Base-by-base conservation (phyloP, 805 yeast species). In the Scheffersomyces ergatensis region DNA sequence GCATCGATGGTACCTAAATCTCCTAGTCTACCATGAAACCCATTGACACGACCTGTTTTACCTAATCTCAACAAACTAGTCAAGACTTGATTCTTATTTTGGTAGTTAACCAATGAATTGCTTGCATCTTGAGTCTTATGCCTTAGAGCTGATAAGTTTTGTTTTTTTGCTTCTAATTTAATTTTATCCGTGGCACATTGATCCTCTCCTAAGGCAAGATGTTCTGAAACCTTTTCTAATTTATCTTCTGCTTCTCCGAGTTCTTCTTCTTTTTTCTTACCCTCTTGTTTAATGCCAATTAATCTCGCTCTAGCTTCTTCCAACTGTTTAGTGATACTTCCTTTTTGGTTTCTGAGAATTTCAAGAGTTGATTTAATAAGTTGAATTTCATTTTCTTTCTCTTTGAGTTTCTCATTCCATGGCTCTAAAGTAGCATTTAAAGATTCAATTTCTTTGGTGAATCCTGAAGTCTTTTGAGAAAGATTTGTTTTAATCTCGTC, bases 1-100 rank as follows among this genome's bases (percentile, higher is more conserved):
- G 85, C 87, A 57, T 89, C 96, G 47, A 93, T 93, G 2, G 77
- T 74, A n/a, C 97, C 99, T 34, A 93, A 67, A 50, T 89, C 95
- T 14, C 99, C 99, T 13, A 93, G 66, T 46, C 97, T 72, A 0
- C 98, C 99, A 57, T 87, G 74, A 50, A 92, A 87, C 0, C 98
- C 99, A 5, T 68, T 67, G 18, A 95, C 77, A 51, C 96, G 74
- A 5, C 97, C 97, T 3, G 93, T 76, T 40, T 82, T 80, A 42
- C 83, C 83, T 29, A 93, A 64, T 46, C 84, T 77, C 43, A 72
- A 67, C 41, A 93, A 71, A 13, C 89, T 85, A 0, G 80, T 57
- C 15, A 89, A 68, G 4, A 93, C 95, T 43, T 80, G 77, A 50
- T 78, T 86, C 53, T 84, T 88, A 45, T 86, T 83, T 51, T 85